Base-by-base conservation (phyloP, 2,329 filamentous ascomycete genomes). In the Trichophyton benhamiae region DNA sequence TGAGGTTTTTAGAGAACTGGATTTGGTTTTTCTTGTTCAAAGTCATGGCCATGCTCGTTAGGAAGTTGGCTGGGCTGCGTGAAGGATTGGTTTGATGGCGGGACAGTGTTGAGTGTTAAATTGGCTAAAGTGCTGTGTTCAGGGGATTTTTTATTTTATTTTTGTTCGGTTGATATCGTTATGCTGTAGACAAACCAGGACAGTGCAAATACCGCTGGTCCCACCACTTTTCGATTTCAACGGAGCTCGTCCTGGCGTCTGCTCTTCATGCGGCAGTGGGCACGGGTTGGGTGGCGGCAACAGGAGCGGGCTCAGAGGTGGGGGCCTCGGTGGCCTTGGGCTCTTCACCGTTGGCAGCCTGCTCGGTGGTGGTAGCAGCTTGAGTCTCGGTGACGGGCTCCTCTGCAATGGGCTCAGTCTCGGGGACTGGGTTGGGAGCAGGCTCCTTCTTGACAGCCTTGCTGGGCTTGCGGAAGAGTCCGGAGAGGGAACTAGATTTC, bases 401-500 rank as follows among this genome's bases (percentile, higher is more conserved):
- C 61, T 66, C 65, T 36, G 64, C 60, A 59, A 65, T 66, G 52
- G 71, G 61, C 33, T 53, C 49, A 30, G 60, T n/a, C 60, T 65
- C 63, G 57, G 71, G 70, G 30, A 66, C 60, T 38, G 64, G 60
- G 25, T 68, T 68, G 62, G 72, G 63, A 46, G 69, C 67, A 42
- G 71, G 66, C 61, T 74, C 68, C 68, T 75, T 73, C 66, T 78
- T 78, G 62, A 76, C 73, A 57, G 75, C 75, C 71, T 76, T 77
- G 72, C 76, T 79, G 66, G 75, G 72, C 70, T 76, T 77, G 67
- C 77, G 76, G 72, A 79, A 78, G 49, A 79, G 73, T 69, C 77
- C 76, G 68, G 66, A 63, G 13, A 67, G 59, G 57, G 67, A 65
- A 27, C 67, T 68, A 6, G 62, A 25, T 27, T 63, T 57, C 22